Base-by-base conservation (phyloP, 2,329 filamentous ascomycete genomes). In the Coniochaeta sp. region DNA sequence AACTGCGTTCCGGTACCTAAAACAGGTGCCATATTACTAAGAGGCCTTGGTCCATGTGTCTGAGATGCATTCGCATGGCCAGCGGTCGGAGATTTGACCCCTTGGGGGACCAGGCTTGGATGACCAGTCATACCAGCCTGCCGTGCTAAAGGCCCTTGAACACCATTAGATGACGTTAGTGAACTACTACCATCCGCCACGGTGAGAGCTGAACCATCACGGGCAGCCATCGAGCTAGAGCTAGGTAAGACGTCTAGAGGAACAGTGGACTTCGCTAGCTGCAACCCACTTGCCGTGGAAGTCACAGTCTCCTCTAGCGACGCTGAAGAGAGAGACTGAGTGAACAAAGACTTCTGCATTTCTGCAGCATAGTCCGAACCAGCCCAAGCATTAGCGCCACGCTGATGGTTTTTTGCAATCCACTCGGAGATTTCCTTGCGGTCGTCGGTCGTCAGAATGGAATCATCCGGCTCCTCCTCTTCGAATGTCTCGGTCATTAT, bases 401-500 rank as follows among this genome's bases (percentile, higher is more conserved):
- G 63, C 43, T 67, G 62, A 22, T 64, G 44, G 52, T 64, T 50
- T 14, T 56, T 9, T 6, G 58, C 62, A 24, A 76, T 67, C 59
- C 76, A 64, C 44, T 75, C 64, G 34, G 81, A 76, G 0, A 84
- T 84, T 54, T 86, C 81, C 50, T 73, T 75, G 11, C 77, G 70
- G 63, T 92, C 89, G 58, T 89, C 84, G 0, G 77, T 75, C 0
- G 85, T 86, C 24, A 93, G 71, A 19, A 67, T 66, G 14, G 31
- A 36, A 34, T 79, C 79, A 57, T 86, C 84, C 12, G 82, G 74
- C 60, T 89, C 87, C 64, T 92, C 87, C 64, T 84, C 80, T 64
- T 89, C 86, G 64, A 91, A 91, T 0, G 87, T 88, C 65, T 93
- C 88, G 0, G 87, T 89, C 43, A 87, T 81, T 3, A 83, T 79